phyloP scores from a whole-genome alignment of 768 basidiomycete species.

The Suillus occidentalis region DNA sequence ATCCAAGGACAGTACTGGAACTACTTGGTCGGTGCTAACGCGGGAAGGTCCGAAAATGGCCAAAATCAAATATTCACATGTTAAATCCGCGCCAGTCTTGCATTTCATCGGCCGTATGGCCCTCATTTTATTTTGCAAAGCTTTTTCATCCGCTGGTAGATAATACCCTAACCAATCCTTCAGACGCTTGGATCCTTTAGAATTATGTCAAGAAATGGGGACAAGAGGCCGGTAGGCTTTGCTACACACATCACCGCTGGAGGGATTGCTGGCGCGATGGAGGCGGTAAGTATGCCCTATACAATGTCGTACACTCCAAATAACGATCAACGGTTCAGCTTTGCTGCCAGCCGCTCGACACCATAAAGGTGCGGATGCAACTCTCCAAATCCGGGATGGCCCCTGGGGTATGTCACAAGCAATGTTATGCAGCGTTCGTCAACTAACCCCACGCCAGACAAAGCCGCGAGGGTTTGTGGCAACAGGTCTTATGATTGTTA shows the following conservation, averaged over 20 bases:
- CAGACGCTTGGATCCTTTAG: conserved; percentile 9
- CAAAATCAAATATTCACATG: conserved; percentile 30
- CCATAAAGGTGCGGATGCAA: conserved; percentile 99
- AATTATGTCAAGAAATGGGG: conserved; percentile 52
- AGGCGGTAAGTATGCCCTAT: conserved; percentile 60
- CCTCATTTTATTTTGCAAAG: neutral
- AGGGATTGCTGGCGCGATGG: conserved; percentile 90
- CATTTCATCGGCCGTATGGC: conserved; percentile 14
- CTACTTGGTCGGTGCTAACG: conserved; percentile 19
- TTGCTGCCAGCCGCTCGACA: conserved; percentile 91
- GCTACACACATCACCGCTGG: conserved; percentile 93
- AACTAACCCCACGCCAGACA: conserved; percentile 50
- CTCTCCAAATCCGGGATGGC: conserved; percentile 76
- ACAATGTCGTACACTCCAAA: neutral
- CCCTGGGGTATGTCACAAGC: conserved; percentile 70
- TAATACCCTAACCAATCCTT: conserved; percentile 3
- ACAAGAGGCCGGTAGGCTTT: conserved; percentile 79
- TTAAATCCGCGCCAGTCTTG: conserved; percentile 18
- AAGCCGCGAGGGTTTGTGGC: conserved; percentile 91
- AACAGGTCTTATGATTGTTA: conserved; percentile 85
- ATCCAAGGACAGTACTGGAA: neutral
- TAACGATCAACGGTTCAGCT: conserved; percentile 42
- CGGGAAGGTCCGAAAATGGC: conserved; percentile 13
- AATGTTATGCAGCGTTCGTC: conserved; percentile 1
- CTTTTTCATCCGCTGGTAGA: neutral